Evolutionary conservation across 371 early-diverging fungal genomes (phyloP).

Genomic region (Zopfochytrium polystomum): DNA sequence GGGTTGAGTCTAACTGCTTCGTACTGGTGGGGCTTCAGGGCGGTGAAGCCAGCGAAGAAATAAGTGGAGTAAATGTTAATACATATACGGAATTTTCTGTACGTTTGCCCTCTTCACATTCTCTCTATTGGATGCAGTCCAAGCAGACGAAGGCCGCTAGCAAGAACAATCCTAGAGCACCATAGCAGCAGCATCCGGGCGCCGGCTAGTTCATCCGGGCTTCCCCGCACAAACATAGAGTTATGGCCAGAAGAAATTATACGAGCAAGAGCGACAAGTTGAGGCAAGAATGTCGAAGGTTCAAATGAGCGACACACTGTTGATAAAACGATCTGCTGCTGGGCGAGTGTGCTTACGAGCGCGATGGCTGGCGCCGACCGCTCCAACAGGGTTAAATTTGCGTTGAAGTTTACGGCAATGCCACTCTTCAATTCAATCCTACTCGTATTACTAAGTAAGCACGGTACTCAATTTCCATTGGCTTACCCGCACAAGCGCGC

Average conservation of each 20-base stretch:
- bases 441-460: no score
- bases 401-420: neutral
- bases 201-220: neutral
- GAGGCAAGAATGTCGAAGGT: constrained; percentile 15
- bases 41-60: no score
- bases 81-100: no score
- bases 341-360: constrained; percentile 17
- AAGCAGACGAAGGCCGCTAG: neutral
- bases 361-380: constrained; percentile 13
- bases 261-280: constrained; percentile 16
- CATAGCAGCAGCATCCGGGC: neutral
- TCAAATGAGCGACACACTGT: neutral
- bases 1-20: constrained; percentile 17
- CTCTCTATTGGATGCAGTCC: neutral
- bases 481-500: constrained; percentile 22
- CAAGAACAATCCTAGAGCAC: neutral
- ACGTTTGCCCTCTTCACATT: no score
- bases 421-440: constrained; percentile 6
- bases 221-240: constrained; percentile 25
- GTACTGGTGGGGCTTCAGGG: constrained; percentile 15
- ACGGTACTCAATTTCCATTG: constrained; percentile 2
- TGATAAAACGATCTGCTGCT: neutral
- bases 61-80: no score
- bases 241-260: constrained; percentile 21
- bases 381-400: constrained; percentile 9